phyloP scores from a whole-genome alignment of 2,329 filamentous ascomycete species.

The Teratosphaeria zuluensis region DNA sequence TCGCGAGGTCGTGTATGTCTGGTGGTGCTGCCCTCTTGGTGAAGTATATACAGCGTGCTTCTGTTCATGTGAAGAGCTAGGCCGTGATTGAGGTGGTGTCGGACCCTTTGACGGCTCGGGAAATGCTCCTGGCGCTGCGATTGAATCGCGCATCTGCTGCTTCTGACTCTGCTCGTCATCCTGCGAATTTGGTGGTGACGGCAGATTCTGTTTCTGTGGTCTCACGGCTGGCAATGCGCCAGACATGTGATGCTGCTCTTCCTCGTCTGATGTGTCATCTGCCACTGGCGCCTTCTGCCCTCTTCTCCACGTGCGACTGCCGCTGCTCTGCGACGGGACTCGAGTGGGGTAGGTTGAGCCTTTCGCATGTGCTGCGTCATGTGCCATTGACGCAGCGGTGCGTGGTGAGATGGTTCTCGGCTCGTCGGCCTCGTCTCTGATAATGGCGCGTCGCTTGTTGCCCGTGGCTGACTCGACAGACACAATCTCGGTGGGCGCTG shows the following conservation, averaged over 20 bases:
- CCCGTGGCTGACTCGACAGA: neutral
- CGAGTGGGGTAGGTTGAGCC: neutral
- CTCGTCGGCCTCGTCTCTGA: neutral
- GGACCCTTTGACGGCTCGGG: neutral
- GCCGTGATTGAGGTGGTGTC: neutral
- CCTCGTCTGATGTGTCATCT: neutral
- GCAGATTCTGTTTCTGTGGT: neutral
- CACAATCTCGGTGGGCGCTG: neutral
- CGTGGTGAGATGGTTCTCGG: neutral
- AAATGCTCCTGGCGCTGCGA: neutral
- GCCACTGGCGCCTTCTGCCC: neutral
- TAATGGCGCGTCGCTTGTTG: conserved; percentile 8
- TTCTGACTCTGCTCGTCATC: neutral
- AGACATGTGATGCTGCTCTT: neutral
- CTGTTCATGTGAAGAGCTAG: neutral
- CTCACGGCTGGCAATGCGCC: neutral
- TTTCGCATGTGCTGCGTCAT: neutral
- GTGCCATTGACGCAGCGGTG: neutral
- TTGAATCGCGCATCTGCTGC: neutral
- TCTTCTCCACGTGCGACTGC: neutral
- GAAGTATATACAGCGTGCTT: neutral
- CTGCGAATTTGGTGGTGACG: neutral
- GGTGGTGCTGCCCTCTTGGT: neutral
- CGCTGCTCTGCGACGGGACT: neutral
- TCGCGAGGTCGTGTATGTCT: neutral